A percentile compares a stretch with the other conserved stretches of the same genome.
phyloP scores from a whole-genome alignment of 345 rosid genomes.

The Brassica nigra region DNA sequence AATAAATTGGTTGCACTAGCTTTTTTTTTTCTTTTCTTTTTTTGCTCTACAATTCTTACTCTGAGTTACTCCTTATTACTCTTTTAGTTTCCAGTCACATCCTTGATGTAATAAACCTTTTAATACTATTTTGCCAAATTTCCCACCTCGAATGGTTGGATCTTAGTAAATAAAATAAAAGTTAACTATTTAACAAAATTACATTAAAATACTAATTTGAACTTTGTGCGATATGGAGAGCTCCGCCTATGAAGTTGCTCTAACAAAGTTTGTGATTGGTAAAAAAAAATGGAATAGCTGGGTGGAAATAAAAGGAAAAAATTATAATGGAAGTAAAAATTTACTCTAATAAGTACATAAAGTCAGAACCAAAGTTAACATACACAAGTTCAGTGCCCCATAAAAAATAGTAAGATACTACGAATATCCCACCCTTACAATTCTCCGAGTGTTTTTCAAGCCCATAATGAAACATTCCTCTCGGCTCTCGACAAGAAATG shows the following conservation, averaged over 20 bases:
- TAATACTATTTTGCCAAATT: not conserved
- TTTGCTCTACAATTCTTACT: too few species aligned
- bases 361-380: not conserved
- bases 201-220: not conserved
- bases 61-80: too few species aligned
- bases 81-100: too few species aligned
- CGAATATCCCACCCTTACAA: not conserved
- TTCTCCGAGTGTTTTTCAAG: conserved; percentile 5
- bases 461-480: not conserved
- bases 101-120: not conserved
- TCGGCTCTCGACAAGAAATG: not conserved
- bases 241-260: not conserved
- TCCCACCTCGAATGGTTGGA: not conserved
- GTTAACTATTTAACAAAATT: not conserved
- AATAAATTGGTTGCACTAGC: too few species aligned
- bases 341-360: too few species aligned
- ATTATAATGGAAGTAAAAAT: too few species aligned
- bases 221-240: not conserved
- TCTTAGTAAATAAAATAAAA: too few species aligned
- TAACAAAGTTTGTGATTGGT: not conserved
- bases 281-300: too few species aligned
- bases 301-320: too few species aligned
- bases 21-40: too few species aligned
- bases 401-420: not conserved
- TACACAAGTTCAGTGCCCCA: not conserved